A percentile compares a stretch with the other conserved stretches of the same genome.
phyloP scores from a whole-genome alignment of 176 grass and related monocot genomes.

The Guadua angustifolia region DNA sequence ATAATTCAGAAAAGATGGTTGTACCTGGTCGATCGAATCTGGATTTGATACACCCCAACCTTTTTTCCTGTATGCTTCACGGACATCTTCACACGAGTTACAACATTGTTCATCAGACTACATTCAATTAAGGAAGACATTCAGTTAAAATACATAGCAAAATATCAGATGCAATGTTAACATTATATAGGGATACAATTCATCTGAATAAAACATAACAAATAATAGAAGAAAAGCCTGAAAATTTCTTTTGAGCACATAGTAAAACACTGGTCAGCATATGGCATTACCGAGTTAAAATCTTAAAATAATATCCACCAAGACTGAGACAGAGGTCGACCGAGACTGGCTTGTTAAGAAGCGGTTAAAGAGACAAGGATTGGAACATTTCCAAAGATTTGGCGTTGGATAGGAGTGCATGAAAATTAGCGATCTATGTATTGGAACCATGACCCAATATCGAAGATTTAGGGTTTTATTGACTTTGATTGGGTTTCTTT shows the following conservation, averaged over 20 bases:
- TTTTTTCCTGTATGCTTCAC: constrained; percentile 94
- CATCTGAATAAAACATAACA: constrained; percentile 14
- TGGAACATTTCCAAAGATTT: no score
- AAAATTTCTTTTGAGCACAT: constrained; percentile 20
- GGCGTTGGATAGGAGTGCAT: no score
- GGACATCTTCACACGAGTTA: constrained; percentile 96
- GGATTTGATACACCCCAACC: constrained; percentile 94
- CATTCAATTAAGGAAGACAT: constrained; percentile 44
- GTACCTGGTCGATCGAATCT: constrained; percentile 88
- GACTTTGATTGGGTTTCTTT: no score
- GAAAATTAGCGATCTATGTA: no score
- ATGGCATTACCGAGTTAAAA: constrained; percentile 24
- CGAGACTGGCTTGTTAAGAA: no score
- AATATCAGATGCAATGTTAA: constrained; percentile 24
- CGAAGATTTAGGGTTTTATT: no score
- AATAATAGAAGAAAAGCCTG: background rate
- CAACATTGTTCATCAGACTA: constrained; percentile 89
- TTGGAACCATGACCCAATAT: no score
- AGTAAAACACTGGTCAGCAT: background rate
- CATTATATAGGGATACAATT: constrained; percentile 24
- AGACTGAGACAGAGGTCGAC: no score
- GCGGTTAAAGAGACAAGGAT: no score
- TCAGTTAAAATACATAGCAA: constrained; percentile 28
- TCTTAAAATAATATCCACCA: constrained; percentile 14
- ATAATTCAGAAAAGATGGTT: constrained; percentile 2